Evolutionary conservation across 768 basidiomycete species (phyloP), one percentile per base, ranked within the genome.

Genomic region (Wakefieldia striispora): DNA sequence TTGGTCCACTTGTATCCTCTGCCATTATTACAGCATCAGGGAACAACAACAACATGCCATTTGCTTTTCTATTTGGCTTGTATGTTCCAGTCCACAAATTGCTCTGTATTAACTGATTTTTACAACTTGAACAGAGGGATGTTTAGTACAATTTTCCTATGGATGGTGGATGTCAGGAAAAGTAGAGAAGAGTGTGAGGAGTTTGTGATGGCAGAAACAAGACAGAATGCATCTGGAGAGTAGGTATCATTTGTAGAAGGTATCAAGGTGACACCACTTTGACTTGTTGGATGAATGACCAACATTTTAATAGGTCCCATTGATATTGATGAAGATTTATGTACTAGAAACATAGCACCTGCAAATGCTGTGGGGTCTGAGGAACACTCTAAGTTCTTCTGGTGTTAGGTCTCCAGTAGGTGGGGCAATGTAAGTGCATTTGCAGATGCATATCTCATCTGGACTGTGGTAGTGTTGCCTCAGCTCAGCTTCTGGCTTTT

Each of bases 1-100:
- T 88, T 50, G 86, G 86, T 0, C 85, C 86, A 3, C 76, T 88
- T 56, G 83, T 87, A 20, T 86, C 84, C 2, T 82, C 83, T 44
- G 86, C 86, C 2, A 87, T 88, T 50, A 88, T 88, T 53, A 80
- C 80, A 11, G 84, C 77, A 4, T 77, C 85, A 0, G 73, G 72
- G 41, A 78, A 84, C 64, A 88, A 88, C 56, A 74, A 85, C 57
- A 87, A 84, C 62, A 86, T 85, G 78, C 83, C 86, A 0, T 89
- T 89, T 60, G 79, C 82, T 4, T 88, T 88, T 64, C 70, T 87
- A 12, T 86, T 89, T 58, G 78, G 71, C 8, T 68, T 89, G 83
- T 86, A 65, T 47, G 82, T 73, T 24, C 6, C n/a, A 26, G 26
- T 33, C 2, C 12, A 13, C 19, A 21, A 10, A 5, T 14, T 39